Evolutionary conservation across 2,329 filamentous ascomycete genomes (phyloP), one percentile per base, ranked within the genome.

Genomic region (Lecanicillium sp.): DNA sequence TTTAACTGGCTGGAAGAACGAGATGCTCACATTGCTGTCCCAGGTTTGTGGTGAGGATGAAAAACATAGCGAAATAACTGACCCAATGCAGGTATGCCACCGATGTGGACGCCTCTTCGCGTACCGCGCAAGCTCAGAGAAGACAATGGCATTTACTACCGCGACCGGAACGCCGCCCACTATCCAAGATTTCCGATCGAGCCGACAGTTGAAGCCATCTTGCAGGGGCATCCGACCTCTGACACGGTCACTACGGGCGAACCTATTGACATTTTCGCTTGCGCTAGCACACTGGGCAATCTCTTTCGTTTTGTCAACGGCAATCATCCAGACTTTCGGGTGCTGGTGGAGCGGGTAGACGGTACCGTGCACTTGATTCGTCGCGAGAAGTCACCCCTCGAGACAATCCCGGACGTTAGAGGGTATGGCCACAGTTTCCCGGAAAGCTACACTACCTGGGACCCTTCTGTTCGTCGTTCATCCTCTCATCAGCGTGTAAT

Each of bases 391-490:
- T 68, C 71, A 0, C 76, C 79, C 0, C 70, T 54, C 1, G 75
- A 81, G 46, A 51, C 64, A 0, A 76, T 85, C 5, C 46, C 58
- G 0, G 64, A 64, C n/a, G 58, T 85, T 0, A 48, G 48, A 13
- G 82, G 81, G 0, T 83, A 67, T 47, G 80, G 80, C 0, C 79
- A 85, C 47, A 68, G 74, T 0, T 85, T 86, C 45, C 77, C 76
- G 0, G 76, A 83, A 34, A 64, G 65, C 1, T 79, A 83, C 49
- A 85, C 82, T 0, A 74, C 65, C 0, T 85, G 80, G 79, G 70
- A 73, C 9, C 9, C 48, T 0, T 65, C 65, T 1, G 70, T 77
- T 1, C 65, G 63, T 33, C 63, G 65, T 0, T 84, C 79, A 0
- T 58, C 57, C 2, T 76, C 75, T 0, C 77, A 85, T 43, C 79